These are phyloP conservation scores for Bimuria novae-zelandiae DNA, from an alignment of 2,329 filamentous ascomycete species.

Conservation along the genomic window DNA sequence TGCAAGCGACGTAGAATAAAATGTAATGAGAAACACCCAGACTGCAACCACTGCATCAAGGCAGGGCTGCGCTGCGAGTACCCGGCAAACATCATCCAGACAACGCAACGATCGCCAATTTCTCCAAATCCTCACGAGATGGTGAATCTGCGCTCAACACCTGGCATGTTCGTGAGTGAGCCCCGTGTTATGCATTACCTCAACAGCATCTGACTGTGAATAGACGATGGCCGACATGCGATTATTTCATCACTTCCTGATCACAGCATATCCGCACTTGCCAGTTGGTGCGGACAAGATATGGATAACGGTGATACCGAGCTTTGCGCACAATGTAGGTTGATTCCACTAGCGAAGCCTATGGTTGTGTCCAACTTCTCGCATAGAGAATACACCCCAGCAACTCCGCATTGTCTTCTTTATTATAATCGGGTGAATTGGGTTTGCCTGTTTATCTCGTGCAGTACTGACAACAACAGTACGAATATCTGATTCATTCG, in stretches of 20 bases:
- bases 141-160: slow-evolving; percentile 36
- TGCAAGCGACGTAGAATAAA: slow-evolving; percentile 71
- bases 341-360: not conserved
- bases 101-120: slow-evolving; percentile 24
- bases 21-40: slow-evolving; percentile 69
- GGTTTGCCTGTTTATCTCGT: not conserved
- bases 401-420: not conserved
- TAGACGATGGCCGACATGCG: slow-evolving; percentile 63
- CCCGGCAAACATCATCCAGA: slow-evolving; percentile 51
- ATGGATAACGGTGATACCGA: slow-evolving; percentile 70
- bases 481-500: slow-evolving; percentile 72
- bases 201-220: slow-evolving; percentile 18
- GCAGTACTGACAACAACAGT: slow-evolving; percentile 44
- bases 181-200: slow-evolving; percentile 6
- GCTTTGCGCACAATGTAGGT: slow-evolving; percentile 67
- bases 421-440: not conserved
- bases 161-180: slow-evolving; percentile 40
- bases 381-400: not conserved
- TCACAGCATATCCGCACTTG: slow-evolving; percentile 65
- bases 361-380: not conserved
- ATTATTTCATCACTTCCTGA: slow-evolving; percentile 70
- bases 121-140: slow-evolving; percentile 33
- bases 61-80: slow-evolving; percentile 67
- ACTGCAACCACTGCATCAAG: slow-evolving; percentile 67
- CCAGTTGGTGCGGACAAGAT: slow-evolving; percentile 68